Evolutionary conservation across 1,284 basidiomycete genomes (phyloP).

Genomic region (Grifola frondosa): DNA sequence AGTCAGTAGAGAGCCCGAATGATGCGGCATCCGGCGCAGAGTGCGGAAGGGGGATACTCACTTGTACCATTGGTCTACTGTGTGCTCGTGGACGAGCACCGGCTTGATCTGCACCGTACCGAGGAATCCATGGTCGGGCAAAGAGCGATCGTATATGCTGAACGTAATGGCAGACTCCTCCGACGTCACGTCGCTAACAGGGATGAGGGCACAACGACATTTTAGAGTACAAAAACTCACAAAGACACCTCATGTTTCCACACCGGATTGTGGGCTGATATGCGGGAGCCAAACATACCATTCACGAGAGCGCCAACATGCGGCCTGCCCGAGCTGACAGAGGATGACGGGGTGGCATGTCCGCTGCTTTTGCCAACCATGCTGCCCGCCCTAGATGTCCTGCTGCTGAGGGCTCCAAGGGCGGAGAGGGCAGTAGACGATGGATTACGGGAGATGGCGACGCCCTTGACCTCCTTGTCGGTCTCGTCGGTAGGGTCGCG

Average conservation of each 20-base stretch:
- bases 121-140: conserved; percentile 85
- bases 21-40: background rate
- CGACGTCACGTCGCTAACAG: conserved; percentile 88
- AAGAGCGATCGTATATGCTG: conserved; percentile 89
- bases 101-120: conserved; percentile 93
- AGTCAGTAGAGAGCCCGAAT: background rate
- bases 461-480: conserved; percentile 86
- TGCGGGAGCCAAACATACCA: conserved; percentile 57
- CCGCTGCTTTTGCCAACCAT: conserved; percentile 29
- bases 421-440: conserved; percentile 65
- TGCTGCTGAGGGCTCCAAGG: conserved; percentile 66
- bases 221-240: conserved; percentile 52
- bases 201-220: conserved; percentile 8
- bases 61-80: conserved; percentile 98
- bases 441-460: conserved; percentile 59
- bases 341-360: conserved; percentile 38
- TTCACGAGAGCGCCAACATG: conserved; percentile 32
- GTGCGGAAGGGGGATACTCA: conserved; percentile 40
- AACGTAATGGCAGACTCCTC: conserved; percentile 84
- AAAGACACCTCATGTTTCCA: conserved; percentile 99
- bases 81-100: conserved; percentile 84
- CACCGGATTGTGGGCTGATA: conserved; percentile 84
- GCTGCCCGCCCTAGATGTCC: conserved; percentile 46
- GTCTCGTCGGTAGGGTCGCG: conserved; percentile 85
- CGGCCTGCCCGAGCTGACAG: conserved; percentile 36